Percentiles rank a stretch among this genome's conserved stretches.
phyloP scores from a whole-genome alignment of 2,329 filamentous ascomycete genomes.

The Colletotrichum phormii region DNA sequence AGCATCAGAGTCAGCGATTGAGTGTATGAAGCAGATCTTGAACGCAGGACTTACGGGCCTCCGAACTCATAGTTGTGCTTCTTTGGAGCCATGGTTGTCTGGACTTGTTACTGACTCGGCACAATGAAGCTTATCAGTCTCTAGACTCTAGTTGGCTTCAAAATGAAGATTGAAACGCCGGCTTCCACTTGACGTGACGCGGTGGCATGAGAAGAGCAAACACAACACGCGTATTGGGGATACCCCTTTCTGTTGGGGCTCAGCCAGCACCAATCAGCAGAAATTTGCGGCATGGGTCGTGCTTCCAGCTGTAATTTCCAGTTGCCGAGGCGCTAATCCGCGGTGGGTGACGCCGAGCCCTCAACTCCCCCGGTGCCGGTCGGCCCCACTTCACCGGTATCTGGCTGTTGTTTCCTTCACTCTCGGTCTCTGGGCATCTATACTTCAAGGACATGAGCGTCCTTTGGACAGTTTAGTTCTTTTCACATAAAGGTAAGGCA shows the following conservation, averaged over 20 bases:
- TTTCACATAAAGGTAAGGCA: too few relatives aligned
- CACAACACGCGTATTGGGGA: neutral
- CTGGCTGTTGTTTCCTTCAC: neutral
- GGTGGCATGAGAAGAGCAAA: neutral
- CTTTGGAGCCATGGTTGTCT: conserved; percentile 11
- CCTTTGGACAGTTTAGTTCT: too few relatives aligned
- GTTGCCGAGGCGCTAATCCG: conserved; percentile 14
- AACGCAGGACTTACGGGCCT: conserved; percentile 44
- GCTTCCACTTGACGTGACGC: neutral
- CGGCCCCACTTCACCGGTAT: neutral
- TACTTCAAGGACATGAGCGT: too few relatives aligned
- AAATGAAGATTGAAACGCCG: neutral
- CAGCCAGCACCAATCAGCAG: neutral
- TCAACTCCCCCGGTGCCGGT: neutral
- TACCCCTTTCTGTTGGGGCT: conserved; percentile 27
- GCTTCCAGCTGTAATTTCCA: conserved; percentile 16
- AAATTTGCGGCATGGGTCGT: conserved; percentile 18
- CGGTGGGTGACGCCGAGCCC: neutral
- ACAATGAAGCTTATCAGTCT: neutral
- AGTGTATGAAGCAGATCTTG: fast-evolving
- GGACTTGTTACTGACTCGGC: neutral
- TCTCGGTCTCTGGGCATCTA: too few relatives aligned
- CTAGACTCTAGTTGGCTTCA: too few relatives aligned
- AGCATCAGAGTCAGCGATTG: neutral
- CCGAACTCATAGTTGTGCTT: conserved; percentile 46